Percentiles rank a stretch among this genome's conserved stretches.
phyloP scores from a whole-genome alignment of 305 asterid genomes.

The Fraxinus xanthoxyloides region DNA sequence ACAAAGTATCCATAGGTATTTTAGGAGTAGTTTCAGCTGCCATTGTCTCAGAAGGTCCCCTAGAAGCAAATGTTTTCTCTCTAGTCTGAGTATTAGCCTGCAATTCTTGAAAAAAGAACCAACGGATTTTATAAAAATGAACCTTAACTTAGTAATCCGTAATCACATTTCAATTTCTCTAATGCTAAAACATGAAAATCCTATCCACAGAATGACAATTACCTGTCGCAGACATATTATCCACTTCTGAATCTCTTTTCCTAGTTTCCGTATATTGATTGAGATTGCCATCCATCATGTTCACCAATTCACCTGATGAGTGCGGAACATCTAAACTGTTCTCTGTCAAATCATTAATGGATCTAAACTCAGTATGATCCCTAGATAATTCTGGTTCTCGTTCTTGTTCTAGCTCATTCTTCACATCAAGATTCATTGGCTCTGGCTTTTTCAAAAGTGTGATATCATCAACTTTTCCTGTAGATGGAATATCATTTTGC shows the following conservation, averaged over 20 bases:
- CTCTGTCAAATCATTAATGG: conserved; percentile 23
- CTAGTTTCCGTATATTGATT: conserved; percentile 24
- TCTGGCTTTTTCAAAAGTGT: conserved; percentile 47
- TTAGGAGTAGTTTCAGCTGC: conserved; percentile 28
- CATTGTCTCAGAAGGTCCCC: conserved; percentile 26
- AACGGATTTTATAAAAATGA: conserved; percentile 25
- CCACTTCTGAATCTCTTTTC: conserved; percentile 31
- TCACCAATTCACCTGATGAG: conserved; percentile 22
- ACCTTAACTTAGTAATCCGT: conserved; percentile 3
- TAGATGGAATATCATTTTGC: conserved; percentile 17
- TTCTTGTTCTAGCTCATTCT: conserved; percentile 32
- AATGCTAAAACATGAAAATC: conserved; percentile 16
- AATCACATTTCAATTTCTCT: not conserved
- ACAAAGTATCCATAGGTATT: conserved; percentile 41
- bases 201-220: conserved; percentile 25
- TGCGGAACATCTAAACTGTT: conserved; percentile 23
- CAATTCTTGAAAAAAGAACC: conserved; percentile 59
- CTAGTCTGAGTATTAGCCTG: conserved; percentile 47
- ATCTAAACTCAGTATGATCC: conserved; percentile 28
- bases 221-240: conserved; percentile 53
- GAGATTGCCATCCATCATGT: conserved; percentile 9
- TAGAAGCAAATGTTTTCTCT: conserved; percentile 33
- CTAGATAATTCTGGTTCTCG: conserved; percentile 32
- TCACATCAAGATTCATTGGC: conserved; percentile 24
- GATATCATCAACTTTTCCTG: conserved; percentile 24